Base-by-base conservation (phyloP, 176 grass and related monocot genomes). In the Carex parvula region DNA sequence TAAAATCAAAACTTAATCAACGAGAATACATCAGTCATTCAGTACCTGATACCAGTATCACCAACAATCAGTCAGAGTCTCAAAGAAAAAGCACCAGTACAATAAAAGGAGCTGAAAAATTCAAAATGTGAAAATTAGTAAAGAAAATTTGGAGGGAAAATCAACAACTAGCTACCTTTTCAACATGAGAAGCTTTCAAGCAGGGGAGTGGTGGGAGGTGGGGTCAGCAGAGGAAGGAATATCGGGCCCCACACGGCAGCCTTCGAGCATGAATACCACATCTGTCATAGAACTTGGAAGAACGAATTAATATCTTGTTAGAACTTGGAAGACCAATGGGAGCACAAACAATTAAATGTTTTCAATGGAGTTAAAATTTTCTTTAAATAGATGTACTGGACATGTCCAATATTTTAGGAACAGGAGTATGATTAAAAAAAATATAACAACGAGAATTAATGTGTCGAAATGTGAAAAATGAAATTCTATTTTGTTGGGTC, bases 261-360 rank as follows among this genome's bases (percentile, higher is more conserved):
- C 92, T 85, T 98, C 95, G 57, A 98, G 95, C 95, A 98, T 98
- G 90, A 98, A 98, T 76, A 98, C 95, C 84, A 98, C 89, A 83
- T 98, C 95, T 44, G 90, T 89, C 92, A 98, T 98, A 24, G 95
- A n/a, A n/a, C n/a, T 0, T 24, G 0, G 39, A 41, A 3, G 5
- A 41, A 41, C 5, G 0, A 41, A 41, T 41, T 41, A 6, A 41
- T 6, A 6, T 6, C 39, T 41, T 41, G 39, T 6, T 41, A 41
- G 39, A 41, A 6, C 6, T 6, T 41, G 5, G 39, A 41, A 41
- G 39, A 7, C 5, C 39, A 41, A 41, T 41, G 0, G 6, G 5
- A 41, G 0, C 39, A 41, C 39, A 41, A 41, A 41, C 39, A 41
- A 41, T 41, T 41, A 41, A 41, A 7, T 41, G 5, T 41, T 41